Evolutionary conservation across 345 rosid genomes (phyloP).

Genomic region (Orychophragmus violaceus): DNA sequence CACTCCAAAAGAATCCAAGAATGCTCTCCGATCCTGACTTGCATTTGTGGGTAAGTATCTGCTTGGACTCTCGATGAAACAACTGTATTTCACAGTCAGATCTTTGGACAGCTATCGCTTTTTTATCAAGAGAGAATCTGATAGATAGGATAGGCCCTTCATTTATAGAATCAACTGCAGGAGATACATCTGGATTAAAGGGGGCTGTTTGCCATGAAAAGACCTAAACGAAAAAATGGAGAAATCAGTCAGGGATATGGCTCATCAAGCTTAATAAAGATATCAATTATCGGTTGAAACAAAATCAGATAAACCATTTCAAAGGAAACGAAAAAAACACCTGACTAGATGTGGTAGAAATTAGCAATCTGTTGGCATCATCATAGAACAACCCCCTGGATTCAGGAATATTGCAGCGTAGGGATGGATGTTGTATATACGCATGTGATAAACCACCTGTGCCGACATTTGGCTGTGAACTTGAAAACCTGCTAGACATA

Average conservation of each 20-base stretch:
- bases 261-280: constrained; percentile 1
- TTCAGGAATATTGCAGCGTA: constrained; percentile 57
- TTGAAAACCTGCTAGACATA: constrained; percentile 65
- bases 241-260: constrained; percentile 1
- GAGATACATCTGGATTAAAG: constrained; percentile 51
- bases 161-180: constrained; percentile 62
- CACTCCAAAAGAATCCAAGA: constrained; percentile 96
- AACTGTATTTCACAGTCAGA: constrained; percentile 69
- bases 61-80: constrained; percentile 65
- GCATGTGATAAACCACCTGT: constrained; percentile 82
- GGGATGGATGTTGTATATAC: constrained; percentile 61
- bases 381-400: constrained; percentile 81
- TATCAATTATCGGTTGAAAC: background rate
- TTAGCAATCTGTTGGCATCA: constrained; percentile 76
- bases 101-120: constrained; percentile 72
- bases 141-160: constrained; percentile 79
- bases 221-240: constrained; percentile 38
- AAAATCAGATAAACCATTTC: background rate
- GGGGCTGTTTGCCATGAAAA: constrained; percentile 82
- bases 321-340: constrained; percentile 32
- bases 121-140: constrained; percentile 77
- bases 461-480: constrained; percentile 49
- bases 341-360: constrained; percentile 60
- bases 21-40: constrained; percentile 74
- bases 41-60: constrained; percentile 54